Evolutionary conservation across 305 asterid genomes (phyloP).

Genomic region (Ajuga reptans): DNA sequence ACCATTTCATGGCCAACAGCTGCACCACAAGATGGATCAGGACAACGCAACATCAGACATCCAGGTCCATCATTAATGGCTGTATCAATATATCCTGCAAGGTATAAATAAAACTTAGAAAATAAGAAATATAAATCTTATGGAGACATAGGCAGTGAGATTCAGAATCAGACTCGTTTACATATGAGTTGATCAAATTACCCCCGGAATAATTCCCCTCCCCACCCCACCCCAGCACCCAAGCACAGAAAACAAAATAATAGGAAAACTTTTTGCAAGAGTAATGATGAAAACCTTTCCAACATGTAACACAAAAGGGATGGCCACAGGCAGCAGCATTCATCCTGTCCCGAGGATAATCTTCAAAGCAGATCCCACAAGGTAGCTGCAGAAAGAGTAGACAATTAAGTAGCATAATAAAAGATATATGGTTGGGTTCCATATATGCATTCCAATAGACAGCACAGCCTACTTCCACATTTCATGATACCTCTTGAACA

Average conservation of each 20-base stretch:
- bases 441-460: neutral
- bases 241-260: constrained; percentile 2
- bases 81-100: constrained; percentile 58
- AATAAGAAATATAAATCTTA: neutral
- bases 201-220: neutral
- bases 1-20: constrained; percentile 71
- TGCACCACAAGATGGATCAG: constrained; percentile 72
- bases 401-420: constrained; percentile 17
- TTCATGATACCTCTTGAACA: constrained; percentile 58
- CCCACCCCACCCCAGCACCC: neutral
- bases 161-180: neutral
- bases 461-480: constrained; percentile 19
- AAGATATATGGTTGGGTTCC: constrained; percentile 5
- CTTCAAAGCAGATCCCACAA: constrained; percentile 94
- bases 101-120: constrained; percentile 8
- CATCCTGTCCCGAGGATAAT: constrained; percentile 52
- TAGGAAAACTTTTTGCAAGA: constrained; percentile 3
- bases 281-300: constrained; percentile 63
- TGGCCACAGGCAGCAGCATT: constrained; percentile 82
- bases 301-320: constrained; percentile 75
- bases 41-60: constrained; percentile 67
- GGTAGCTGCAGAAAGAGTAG: constrained; percentile 52
- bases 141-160: neutral
- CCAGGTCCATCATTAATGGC: constrained; percentile 72
- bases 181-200: constrained; percentile 1